Evolutionary conservation across 2,329 filamentous ascomycete genomes (phyloP), one percentile per base, ranked within the genome.

Genomic region (Thelonectria olida): DNA sequence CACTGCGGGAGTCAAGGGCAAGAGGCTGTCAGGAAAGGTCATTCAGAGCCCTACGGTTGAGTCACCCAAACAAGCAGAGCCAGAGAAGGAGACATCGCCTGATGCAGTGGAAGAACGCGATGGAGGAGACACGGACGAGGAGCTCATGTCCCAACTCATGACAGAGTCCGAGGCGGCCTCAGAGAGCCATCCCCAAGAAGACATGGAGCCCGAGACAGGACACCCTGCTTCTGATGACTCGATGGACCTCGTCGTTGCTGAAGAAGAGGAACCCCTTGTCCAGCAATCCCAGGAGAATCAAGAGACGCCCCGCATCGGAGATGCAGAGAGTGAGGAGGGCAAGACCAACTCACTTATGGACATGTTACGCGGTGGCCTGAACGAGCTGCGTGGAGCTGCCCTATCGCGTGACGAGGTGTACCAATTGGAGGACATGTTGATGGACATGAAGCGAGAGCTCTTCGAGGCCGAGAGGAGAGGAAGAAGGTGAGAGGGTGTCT

Each of bases 351-450:
- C 69, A 5, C 74, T 80, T 39, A 67, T 79, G 61, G 65, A 70
- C 15, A 71, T 74, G 25, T 67, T 80, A 27, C 73, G 74, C 20
- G 73, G 67, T 31, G 76, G 77, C 0, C 75, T 96, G 22, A 80
- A 82, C 19, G 83, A 88, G 64, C 80, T 93, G 59, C 85, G 83
- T 54, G 79, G 78, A 25, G 81, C 88, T 20, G 81, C 85, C 15
- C 77, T 96, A 41, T 87, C 87, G 15, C 83, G 86, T 10, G 81
- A 85, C 10, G 88, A 92, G 62, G 86, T 93, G 54, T 84, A 88
- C 61, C 84, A 90, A 73, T 83, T 96, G 66, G 92, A 96, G 72
- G 90, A 94, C 72, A 79, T 92, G 69, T 82, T 96, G 73, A 92
- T 94, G 80, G 90, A 95, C 74, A 87, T 95, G 66, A 90, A 91